Evolutionary conservation across 345 rosid genomes (phyloP), one percentile per base, ranked within the genome.

Genomic region (Lumnitzera racemosa): DNA sequence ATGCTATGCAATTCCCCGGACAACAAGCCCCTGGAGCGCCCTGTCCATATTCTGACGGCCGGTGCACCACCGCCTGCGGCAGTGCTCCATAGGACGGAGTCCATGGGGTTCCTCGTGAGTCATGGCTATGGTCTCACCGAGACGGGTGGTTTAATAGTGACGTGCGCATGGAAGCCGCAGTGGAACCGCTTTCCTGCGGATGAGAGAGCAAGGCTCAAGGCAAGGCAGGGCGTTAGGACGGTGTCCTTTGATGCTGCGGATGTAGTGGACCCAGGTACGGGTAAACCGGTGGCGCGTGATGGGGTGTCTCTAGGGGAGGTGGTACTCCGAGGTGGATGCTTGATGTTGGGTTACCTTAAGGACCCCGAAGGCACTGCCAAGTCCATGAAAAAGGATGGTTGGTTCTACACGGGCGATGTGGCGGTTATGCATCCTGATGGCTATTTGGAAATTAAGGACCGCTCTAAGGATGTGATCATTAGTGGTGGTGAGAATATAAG

Each of bases 1-100:
- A 86, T 86, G 91, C 65, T 91, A 2, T 80, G 88, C 1, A 73
- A 70, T 31, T 70, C 75, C 17, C 55, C 73, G 14, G 63, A 60
- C 6, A 55, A 58, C 54, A 62, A 51, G 73, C 57, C 68, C 13
- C 68, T 81, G 12, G 29, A 56, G 10, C 76, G 61, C 29, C 86
- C 89, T 8, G 91, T 91, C 56, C 74, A 80, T 15, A 68, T 91
- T 27, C 61, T 88, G 53, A 88, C 98, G 0, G 95, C 86, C 10
- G 98, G 96, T 12, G 86, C 96, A 17, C 84, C 98, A 0, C 98
- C 98, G 2, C 98, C 98, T 0, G 89, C 98, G 0, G 68, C 78
- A 12, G 75, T 91, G 0, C 80, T 88, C 24, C 65, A 24, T 57
- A 80, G 79, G 51, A 81, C 87, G 4, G 96, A 86, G 66, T 70